Evolutionary conservation across 306 rosid species (phyloP), one percentile per base, ranked within the genome.

Genomic region (Vigna angularis): DNA sequence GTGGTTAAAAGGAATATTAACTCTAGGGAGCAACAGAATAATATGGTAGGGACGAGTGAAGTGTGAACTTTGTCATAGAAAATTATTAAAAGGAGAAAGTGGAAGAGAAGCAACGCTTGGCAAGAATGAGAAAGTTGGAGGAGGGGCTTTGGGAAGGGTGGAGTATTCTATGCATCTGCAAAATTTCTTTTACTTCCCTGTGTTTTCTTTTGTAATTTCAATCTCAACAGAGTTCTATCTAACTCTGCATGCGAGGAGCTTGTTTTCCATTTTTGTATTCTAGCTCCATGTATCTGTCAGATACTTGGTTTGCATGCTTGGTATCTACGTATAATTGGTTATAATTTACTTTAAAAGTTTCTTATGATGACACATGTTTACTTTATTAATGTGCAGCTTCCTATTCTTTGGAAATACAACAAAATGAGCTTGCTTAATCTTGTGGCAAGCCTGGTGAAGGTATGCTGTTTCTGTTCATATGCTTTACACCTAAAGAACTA

Each of bases 381-480:
- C 53, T 85, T 76, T 86, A 79, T 77, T 22, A 30, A 48, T 61
- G 49, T 88, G 88, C 91, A 95, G 99, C 97, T 95, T 84, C 89
- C 89, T 51, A 87, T 83, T 63, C 72, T 95, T 69, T 93, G 95
- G 95, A 88, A 79, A 82, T 91, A 91, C 90, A 95, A 95, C 88
- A 91, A 85, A 89, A 89, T 86, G 91, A 95, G 99, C 81, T 78
- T 95, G 97, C 93, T 94, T 61, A 89, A 95, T 83, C 98, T 92
- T 66, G 90, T 92, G 71, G 91, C 91, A 56, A 89, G 89, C 82
- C 83, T 95, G 70, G 89, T 84, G 74, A 86, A 90, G 98, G 98
- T 95, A 88, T 65, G 76, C 24, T 38, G 56, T 74, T 66, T 59
- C 63, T 77, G 69, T 77, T 48, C 69, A 51, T 70, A 52, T 64